Conservation (phyloP, 495 filamentous ascomycete species). For the Thermothielavioides terrestris region DNA sequence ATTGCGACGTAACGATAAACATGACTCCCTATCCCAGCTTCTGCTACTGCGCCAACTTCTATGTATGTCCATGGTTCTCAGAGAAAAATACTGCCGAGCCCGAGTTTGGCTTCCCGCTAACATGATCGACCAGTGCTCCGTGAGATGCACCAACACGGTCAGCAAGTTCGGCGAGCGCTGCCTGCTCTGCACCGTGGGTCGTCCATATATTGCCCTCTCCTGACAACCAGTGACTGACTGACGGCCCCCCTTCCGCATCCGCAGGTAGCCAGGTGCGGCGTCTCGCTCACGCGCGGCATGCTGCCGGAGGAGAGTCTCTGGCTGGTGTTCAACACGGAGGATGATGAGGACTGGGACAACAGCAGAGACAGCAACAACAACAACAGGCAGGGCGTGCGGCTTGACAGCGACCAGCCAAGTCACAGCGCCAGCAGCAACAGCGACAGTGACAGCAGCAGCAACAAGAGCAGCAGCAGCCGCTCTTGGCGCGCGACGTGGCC, state of each 20-base stretch:
- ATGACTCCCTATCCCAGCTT: no score
- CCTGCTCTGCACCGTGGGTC: slow-evolving; percentile 35
- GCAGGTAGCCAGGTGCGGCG: slow-evolving; percentile 19
- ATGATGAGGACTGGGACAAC: background rate
- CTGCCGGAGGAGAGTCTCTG: slow-evolving; percentile 17
- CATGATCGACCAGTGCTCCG: slow-evolving; percentile 33
- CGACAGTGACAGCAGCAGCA: background rate
- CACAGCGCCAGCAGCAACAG: no score
- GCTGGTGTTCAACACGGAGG: background rate
- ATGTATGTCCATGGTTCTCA: slow-evolving; percentile 31
- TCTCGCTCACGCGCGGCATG: slow-evolving; percentile 19
- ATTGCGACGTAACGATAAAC: slow-evolving; percentile 11
- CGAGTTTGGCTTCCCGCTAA: no score
- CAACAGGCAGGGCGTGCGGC: no score
- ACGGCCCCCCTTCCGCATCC: background rate
- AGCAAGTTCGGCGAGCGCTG: slow-evolving; percentile 38
- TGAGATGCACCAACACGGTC: slow-evolving; percentile 40
- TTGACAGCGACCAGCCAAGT: no score
- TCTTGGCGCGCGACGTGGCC: background rate
- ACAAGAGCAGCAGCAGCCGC: background rate
- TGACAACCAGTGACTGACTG: background rate
- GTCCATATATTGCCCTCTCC: background rate
- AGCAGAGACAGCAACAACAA: background rate
- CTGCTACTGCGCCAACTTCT: slow-evolving; percentile 49
- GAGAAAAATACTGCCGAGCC: no score